Evolutionary conservation across 2,329 filamentous ascomycete genomes (phyloP).

Genomic region (Aspergillus novoparasiticus): DNA sequence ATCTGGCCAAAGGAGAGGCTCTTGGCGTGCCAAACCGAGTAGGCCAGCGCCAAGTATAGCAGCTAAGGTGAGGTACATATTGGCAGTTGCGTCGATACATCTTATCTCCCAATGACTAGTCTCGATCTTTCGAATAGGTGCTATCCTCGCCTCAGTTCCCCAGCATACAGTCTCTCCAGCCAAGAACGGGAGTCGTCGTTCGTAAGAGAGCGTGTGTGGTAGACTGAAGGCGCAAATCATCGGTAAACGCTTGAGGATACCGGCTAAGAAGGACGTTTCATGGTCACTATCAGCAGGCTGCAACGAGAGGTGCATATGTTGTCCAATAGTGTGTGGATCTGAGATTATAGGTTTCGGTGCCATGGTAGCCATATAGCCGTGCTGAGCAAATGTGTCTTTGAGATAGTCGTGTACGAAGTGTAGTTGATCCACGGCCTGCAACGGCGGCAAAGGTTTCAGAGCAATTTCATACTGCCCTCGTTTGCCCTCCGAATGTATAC

Average conservation of each 20-base stretch:
- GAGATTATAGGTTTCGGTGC: constrained; percentile 15
- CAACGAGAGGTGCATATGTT: constrained; percentile 24
- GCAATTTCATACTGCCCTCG: constrained; percentile 22
- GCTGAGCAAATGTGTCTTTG: constrained; percentile 17
- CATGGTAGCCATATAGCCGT: constrained; percentile 23
- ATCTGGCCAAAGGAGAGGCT: constrained; percentile 14
- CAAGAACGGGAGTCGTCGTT: background rate
- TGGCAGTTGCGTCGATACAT: constrained; percentile 24
- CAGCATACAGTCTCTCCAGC: constrained; percentile 16
- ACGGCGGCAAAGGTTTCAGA: constrained; percentile 17
- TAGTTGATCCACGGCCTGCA: constrained; percentile 24
- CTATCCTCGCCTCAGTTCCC: constrained; percentile 21
- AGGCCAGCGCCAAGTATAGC: constrained; percentile 19
- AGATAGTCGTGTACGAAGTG: constrained; percentile 17
- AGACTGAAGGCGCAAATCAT: background rate
- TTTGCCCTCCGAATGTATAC: constrained; percentile 18
- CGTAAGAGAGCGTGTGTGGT: background rate
- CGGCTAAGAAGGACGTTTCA: background rate
- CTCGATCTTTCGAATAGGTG: constrained; percentile 23
- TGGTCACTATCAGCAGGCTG: constrained; percentile 8
- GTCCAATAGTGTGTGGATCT: constrained; percentile 9
- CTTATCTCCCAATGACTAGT: constrained; percentile 26
- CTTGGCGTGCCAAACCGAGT: constrained; percentile 15
- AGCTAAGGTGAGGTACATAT: constrained; percentile 27
- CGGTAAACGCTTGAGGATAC: background rate